Conservation (phyloP, 2,329 filamentous ascomycete species). For the Chlorencoelia australis region DNA sequence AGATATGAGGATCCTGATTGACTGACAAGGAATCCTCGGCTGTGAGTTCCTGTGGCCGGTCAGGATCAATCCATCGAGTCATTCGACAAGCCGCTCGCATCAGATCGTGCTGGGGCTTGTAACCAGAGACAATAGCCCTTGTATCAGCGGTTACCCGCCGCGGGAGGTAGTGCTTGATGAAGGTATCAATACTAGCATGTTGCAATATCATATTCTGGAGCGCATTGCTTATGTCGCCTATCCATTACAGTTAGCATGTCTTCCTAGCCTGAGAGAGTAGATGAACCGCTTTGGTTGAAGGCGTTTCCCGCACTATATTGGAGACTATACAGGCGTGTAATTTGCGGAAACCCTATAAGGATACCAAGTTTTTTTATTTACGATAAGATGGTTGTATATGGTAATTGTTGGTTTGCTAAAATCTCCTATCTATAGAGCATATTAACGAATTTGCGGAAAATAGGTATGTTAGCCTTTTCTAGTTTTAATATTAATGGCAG, state of each 20-base stretch:
- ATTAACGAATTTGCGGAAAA: conserved; percentile 20
- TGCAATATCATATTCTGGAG: conserved; percentile 8
- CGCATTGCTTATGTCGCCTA: conserved; percentile 3
- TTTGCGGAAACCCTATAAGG: conserved; percentile 12
- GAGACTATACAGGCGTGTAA: conserved; percentile 16
- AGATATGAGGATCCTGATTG: conserved; percentile 12
- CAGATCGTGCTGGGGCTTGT: conserved; percentile 1
- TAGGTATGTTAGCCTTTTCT: conserved; percentile 15
- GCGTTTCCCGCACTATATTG: conserved; percentile 15
- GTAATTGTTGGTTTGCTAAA: conserved; percentile 14
- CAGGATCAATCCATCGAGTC: conserved; percentile 13
- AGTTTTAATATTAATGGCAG: conserved; percentile 13
- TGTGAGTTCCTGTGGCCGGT: conserved; percentile 12
- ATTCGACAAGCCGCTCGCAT: conserved; percentile 11
- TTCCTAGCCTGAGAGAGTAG: too few relatives aligned
- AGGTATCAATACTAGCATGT: not conserved
- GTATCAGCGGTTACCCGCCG: conserved; percentile 1
- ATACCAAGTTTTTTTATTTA: conserved; percentile 16
- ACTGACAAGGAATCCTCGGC: conserved; percentile 11
- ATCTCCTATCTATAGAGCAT: conserved; percentile 15
- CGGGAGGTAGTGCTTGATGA: conserved; percentile 2
- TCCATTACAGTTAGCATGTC: not conserved
- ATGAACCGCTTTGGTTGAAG: conserved; percentile 17
- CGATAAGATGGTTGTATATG: conserved; percentile 14
- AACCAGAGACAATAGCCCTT: conserved; percentile 1